Evolutionary conservation across 768 basidiomycete genomes (phyloP).

Genomic region (Xanthoconium stramineum): DNA sequence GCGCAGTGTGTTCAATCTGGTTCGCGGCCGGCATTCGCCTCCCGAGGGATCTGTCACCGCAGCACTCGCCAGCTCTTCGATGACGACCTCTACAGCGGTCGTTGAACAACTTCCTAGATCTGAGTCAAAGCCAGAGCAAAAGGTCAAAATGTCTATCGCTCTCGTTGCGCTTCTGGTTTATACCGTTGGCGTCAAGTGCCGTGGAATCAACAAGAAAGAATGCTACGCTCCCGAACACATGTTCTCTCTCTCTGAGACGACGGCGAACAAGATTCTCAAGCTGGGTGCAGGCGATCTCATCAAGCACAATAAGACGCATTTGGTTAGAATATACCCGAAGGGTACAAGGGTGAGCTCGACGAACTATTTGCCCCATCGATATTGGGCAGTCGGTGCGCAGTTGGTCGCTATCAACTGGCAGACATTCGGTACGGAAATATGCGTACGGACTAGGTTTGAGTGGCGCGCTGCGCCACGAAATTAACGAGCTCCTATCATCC

Average conservation of each 20-base stretch:
- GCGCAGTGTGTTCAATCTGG: constrained; percentile 41
- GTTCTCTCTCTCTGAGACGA: constrained; percentile 88
- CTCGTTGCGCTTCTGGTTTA: constrained; percentile 82
- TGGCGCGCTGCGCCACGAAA: neutral
- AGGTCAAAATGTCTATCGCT: constrained; percentile 69
- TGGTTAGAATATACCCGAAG: constrained; percentile 85
- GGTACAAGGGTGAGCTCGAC: constrained; percentile 76
- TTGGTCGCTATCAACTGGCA: constrained; percentile 97
- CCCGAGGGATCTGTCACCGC: constrained; percentile 16
- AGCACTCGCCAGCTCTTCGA: constrained; percentile 9
- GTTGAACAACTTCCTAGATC: constrained; percentile 16
- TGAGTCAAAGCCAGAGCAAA: constrained; percentile 27
- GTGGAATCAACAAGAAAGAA: constrained; percentile 83
- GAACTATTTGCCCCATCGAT: constrained; percentile 86
- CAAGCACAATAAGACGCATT: constrained; percentile 80
- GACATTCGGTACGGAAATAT: constrained; percentile 68
- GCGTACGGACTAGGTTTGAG: neutral
- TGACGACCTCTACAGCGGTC: constrained; percentile 10
- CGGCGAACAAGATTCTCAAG: constrained; percentile 73
- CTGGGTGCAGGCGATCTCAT: constrained; percentile 67
- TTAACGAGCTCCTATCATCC: neutral
- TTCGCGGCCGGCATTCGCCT: constrained; percentile 31
- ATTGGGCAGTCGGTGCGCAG: constrained; percentile 88
- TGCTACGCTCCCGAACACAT: constrained; percentile 84
- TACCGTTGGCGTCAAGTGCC: constrained; percentile 93